Conservation (phyloP, 768 basidiomycete genomes). For the Trichaptum fuscoviolaceum region DNA sequence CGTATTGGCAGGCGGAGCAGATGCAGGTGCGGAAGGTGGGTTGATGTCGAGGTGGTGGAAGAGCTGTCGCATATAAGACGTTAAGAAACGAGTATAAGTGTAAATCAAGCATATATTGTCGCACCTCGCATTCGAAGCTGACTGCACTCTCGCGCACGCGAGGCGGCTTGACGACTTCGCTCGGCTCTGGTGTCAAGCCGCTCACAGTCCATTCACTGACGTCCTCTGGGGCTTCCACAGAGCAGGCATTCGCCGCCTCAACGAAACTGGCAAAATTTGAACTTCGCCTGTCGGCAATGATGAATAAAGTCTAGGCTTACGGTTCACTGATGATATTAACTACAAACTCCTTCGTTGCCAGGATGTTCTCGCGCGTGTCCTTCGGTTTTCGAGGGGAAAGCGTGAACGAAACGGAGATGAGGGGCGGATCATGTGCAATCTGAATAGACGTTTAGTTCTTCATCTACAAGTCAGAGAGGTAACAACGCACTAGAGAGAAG, state of each 20-base stretch:
- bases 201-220: constrained; percentile 57
- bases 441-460: constrained; percentile 16
- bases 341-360: constrained; percentile 60
- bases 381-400: constrained; percentile 40
- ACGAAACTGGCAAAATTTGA: constrained; percentile 38
- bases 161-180: constrained; percentile 49
- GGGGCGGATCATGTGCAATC: constrained; percentile 62
- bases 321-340: constrained; percentile 69
- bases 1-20: constrained; percentile 34
- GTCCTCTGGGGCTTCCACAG: constrained; percentile 48
- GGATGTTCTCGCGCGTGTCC: constrained; percentile 64
- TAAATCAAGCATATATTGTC: constrained; percentile 26
- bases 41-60: constrained; percentile 46
- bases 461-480: neutral
- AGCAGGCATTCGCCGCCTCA: constrained; percentile 51
- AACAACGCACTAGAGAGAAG: constrained; percentile 51
- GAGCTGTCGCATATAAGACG: constrained; percentile 28
- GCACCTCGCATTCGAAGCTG: constrained; percentile 57
- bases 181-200: constrained; percentile 48
- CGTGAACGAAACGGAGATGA: constrained; percentile 57
- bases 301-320: constrained; percentile 18
- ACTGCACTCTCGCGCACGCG: constrained; percentile 55
- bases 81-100: constrained; percentile 3
- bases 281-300: neutral
- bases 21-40: constrained; percentile 23